Conservation (phyloP, 1,139 yeast genomes). For the Eremothecium cymbalariae region DNA sequence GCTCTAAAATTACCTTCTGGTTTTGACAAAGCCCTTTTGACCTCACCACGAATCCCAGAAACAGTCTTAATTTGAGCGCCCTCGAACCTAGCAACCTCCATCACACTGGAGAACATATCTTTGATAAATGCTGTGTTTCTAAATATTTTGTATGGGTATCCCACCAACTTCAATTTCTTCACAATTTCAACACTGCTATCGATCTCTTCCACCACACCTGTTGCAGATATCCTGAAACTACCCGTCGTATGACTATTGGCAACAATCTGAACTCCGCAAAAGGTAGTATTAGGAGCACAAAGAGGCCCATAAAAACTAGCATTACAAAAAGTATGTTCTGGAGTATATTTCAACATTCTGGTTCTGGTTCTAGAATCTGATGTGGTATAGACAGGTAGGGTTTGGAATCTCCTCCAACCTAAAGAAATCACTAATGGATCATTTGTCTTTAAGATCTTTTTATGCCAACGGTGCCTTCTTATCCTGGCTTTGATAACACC, state of each 20-base stretch:
- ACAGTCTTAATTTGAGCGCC: constrained; percentile 97
- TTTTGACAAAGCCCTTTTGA: constrained; percentile 84
- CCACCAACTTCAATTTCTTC: constrained; percentile 89
- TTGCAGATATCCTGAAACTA: constrained; percentile 92
- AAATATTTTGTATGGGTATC: constrained; percentile 88
- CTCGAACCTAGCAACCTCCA: constrained; percentile 96
- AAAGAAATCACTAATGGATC: constrained; percentile 90
- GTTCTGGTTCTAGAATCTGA: constrained; percentile 96
- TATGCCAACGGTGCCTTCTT: constrained; percentile 98
- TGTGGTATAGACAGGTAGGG: constrained; percentile 90
- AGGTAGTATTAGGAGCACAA: constrained; percentile 95
- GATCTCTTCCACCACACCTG: constrained; percentile 91
- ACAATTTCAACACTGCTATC: constrained; percentile 86
- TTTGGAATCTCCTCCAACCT: constrained; percentile 98
- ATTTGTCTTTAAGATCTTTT: constrained; percentile 86
- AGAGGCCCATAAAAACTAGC: constrained; percentile 96
- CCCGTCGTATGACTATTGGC: constrained; percentile 80
- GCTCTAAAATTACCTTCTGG: constrained; percentile 98
- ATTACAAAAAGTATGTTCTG: constrained; percentile 95
- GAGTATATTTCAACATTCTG: constrained; percentile 96
- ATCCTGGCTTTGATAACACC: constrained; percentile 90
- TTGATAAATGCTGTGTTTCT: constrained; percentile 94
- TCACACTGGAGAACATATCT: constrained; percentile 86
- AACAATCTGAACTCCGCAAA: constrained; percentile 88
- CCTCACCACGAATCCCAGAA: constrained; percentile 95